phyloP scores from a whole-genome alignment of 2,329 filamentous ascomycete species.

The Dothiorella sarmentorum region DNA sequence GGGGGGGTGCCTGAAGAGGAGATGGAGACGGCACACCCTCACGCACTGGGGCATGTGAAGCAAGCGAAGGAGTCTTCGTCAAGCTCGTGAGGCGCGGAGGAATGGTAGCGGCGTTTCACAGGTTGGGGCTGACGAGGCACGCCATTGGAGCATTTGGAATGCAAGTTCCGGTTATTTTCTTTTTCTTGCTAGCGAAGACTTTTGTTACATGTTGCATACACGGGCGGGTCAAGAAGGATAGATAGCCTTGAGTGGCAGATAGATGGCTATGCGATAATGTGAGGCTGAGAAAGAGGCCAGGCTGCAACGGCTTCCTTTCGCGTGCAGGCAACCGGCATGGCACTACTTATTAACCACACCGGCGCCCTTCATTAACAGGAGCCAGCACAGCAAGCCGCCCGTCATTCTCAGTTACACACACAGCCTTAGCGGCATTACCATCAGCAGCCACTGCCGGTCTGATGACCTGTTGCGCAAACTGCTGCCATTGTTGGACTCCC shows the following conservation, averaged over 20 bases:
- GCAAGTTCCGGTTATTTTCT: background rate
- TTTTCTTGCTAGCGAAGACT: background rate
- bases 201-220: slow-evolving; percentile 2
- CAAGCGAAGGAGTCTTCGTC: slow-evolving; percentile 15
- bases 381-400: slow-evolving; percentile 5
- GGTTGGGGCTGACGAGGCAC: background rate
- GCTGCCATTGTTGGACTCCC: background rate
- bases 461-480: background rate
- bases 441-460: slow-evolving; percentile 9
- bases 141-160: background rate
- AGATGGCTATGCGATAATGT: background rate
- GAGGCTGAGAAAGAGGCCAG: slow-evolving; percentile 6
- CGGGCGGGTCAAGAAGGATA: background rate
- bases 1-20: slow-evolving; percentile 41
- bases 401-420: background rate
- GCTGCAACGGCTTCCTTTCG: background rate
- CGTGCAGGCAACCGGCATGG: background rate
- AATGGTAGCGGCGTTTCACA: background rate
- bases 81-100: slow-evolving; percentile 7
- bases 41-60: slow-evolving; percentile 31
- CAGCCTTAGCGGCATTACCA: background rate
- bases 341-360: background rate
- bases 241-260: background rate
- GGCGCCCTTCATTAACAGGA: background rate
- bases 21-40: slow-evolving; percentile 35